These are phyloP conservation scores for Daldinia vernicosa DNA, from an alignment of 495 filamentous ascomycete genomes.

Conservation along the genomic window DNA sequence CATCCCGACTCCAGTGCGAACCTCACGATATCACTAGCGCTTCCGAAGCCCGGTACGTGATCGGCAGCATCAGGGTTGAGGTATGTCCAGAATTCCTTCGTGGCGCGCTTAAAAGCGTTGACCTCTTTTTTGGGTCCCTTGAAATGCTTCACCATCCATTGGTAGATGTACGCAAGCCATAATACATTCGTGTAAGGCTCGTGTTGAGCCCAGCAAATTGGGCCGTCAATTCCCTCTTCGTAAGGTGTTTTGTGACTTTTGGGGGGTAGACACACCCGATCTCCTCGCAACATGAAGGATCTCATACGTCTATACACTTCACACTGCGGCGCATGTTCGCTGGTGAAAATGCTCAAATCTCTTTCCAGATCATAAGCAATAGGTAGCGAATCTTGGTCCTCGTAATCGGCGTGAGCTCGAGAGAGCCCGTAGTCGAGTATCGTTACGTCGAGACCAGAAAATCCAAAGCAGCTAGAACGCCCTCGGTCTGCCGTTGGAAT, in stretches of 20 bases:
- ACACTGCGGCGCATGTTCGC: constrained; percentile 58
- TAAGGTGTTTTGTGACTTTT: constrained; percentile 50
- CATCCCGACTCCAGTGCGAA: constrained; percentile 58
- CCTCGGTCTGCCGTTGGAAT: constrained; percentile 50
- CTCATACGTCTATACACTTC: constrained; percentile 62
- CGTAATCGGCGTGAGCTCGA: constrained; percentile 57
- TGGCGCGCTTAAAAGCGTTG: constrained; percentile 47
- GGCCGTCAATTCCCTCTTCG: constrained; percentile 45
- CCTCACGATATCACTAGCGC: constrained; percentile 54
- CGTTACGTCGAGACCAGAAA: constrained; percentile 77
- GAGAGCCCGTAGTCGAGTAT: constrained; percentile 93
- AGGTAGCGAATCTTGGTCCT: constrained; percentile 35
- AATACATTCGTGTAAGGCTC: constrained; percentile 64
- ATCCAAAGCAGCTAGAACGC: constrained; percentile 63
- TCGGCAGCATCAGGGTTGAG: constrained; percentile 53
- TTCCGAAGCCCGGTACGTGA: constrained; percentile 49
- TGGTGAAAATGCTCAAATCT: constrained; percentile 62
- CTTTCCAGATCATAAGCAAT: constrained; percentile 62
- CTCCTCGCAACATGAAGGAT: constrained; percentile 54
- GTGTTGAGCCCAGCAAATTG: constrained; percentile 52
- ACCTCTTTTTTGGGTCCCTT: constrained; percentile 48
- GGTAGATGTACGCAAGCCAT: constrained; percentile 62
- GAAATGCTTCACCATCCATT: constrained; percentile 51
- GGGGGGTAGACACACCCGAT: constrained; percentile 45
- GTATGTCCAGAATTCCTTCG: constrained; percentile 54